These are phyloP conservation scores for Pestalotiopsis sp. DNA, from an alignment of 2,329 filamentous ascomycete species.

Conservation along the genomic window DNA sequence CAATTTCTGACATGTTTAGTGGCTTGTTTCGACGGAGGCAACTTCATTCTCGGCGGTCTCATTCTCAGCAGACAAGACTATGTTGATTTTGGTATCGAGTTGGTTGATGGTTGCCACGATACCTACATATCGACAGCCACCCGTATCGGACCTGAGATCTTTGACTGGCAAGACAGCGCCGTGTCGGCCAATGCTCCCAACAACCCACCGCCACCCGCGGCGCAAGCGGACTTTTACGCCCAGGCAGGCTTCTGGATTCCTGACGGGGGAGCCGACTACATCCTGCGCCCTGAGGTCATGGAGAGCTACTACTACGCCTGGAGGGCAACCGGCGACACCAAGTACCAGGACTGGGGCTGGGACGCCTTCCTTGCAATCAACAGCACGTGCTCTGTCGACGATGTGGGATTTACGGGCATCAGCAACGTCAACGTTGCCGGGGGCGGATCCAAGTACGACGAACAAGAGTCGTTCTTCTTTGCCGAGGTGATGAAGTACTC, in stretches of 20 bases:
- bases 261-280: conserved; percentile 54
- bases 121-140: conserved; percentile 73
- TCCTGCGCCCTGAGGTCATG: conserved; percentile 78
- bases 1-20: conserved; percentile 45
- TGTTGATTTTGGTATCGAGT: conserved; percentile 71
- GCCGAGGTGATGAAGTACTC: conserved; percentile 86
- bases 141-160: conserved; percentile 76
- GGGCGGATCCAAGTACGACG: conserved; percentile 67
- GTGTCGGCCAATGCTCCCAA: conserved; percentile 36
- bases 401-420: conserved; percentile 66
- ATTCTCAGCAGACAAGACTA: conserved; percentile 69
- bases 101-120: conserved; percentile 73
- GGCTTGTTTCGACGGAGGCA: conserved; percentile 83
- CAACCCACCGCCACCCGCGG: conserved; percentile 44
- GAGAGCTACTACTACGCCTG: conserved; percentile 89
- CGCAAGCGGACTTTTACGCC: conserved; percentile 63
- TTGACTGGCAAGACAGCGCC: conserved; percentile 59
- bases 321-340: conserved; percentile 72
- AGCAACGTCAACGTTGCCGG: conserved; percentile 63
- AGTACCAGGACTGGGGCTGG: conserved; percentile 87
- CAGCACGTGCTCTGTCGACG: conserved; percentile 61
- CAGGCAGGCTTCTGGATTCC: conserved; percentile 72
- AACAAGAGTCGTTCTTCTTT: conserved; percentile 87
- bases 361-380: conserved; percentile 73
- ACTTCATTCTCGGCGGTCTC: conserved; percentile 80